These are phyloP conservation scores for Apiospora phragmitis DNA, from an alignment of 2,329 filamentous ascomycete genomes.

Conservation along the genomic window DNA sequence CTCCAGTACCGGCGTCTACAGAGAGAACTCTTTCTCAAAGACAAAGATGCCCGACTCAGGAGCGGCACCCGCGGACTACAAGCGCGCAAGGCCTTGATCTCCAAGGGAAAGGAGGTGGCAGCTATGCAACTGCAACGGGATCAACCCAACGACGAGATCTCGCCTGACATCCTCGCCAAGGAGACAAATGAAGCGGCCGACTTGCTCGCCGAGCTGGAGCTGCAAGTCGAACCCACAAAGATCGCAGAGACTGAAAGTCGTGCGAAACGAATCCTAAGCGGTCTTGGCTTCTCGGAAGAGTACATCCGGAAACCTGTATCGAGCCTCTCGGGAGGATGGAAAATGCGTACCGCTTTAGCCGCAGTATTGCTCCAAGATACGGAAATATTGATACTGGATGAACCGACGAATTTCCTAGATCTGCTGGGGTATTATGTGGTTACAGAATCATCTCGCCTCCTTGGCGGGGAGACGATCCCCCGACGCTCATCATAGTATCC, in stretches of 20 bases:
- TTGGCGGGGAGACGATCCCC: conserved; percentile 53
- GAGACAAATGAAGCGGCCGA: conserved; percentile 72
- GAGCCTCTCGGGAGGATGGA: conserved; percentile 76
- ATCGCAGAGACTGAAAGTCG: conserved; percentile 64
- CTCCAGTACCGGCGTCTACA: conserved; percentile 64
- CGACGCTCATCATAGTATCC: conserved; percentile 76
- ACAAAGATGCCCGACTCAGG: conserved; percentile 72
- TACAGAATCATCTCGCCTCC: conserved; percentile 69
- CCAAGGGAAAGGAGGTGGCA: conserved; percentile 66
- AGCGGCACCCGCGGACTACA: conserved; percentile 75
- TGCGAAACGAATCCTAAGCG: conserved; percentile 65
- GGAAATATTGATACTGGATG: conserved; percentile 80
- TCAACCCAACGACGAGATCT: conserved; percentile 57
- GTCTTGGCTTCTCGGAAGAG: conserved; percentile 69
- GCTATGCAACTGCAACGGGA: conserved; percentile 51
- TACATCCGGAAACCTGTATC: conserved; percentile 60
- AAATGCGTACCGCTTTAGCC: conserved; percentile 68
- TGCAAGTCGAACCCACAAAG: conserved; percentile 66
- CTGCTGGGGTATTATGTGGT: conserved; percentile 82
- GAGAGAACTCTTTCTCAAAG: conserved; percentile 64
- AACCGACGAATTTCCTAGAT: conserved; percentile 86
- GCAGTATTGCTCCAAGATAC: conserved; percentile 68
- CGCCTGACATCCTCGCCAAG: conserved; percentile 54
- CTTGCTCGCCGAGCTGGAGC: conserved; percentile 67
- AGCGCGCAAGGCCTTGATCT: conserved; percentile 72